Evolutionary conservation across 2,329 filamentous ascomycete genomes (phyloP), one percentile per base, ranked within the genome.

Genomic region (Apiospora pterosperma): DNA sequence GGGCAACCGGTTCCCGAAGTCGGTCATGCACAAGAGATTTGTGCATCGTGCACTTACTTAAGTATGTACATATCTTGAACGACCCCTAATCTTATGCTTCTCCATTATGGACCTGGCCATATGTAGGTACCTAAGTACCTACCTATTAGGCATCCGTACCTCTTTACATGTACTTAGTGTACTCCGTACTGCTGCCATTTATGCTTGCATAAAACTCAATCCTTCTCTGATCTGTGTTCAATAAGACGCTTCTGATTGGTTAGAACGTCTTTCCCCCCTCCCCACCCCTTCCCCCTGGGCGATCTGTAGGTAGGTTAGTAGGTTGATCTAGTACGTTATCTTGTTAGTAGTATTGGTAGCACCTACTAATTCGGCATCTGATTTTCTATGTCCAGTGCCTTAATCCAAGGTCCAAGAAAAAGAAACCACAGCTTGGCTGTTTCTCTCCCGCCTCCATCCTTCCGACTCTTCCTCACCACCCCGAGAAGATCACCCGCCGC

Each of bases 321-420:
- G n/a, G n/a, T n/a, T n/a, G n/a, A n/a, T n/a, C n/a, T 16, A 10
- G 48, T 28, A 34, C 48, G 34, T 55, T 21, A 34, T 55, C 28
- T 48, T 19, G 21, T 55, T 55, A 55, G 48, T 28, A n/a, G n/a
- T n/a, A n/a, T n/a, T n/a, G 28, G 44, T 19, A 55, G 44, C 48
- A n/a, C 25, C 48, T 34, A 34, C 8, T 41, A 21, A 34, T 60
- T 60, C 59, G 59, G 16, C 59, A 62, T 62, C 61, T 62, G 61
- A 62, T 44, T 44, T 62, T 62, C 61, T 55, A 55, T 55, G 48
- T 34, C n/a, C n/a, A n/a, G n/a, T n/a, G n/a, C n/a, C n/a, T n/a
- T n/a, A 55, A 42, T 42, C 41, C 41, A 8, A 34, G 48, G 28
- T n/a, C 28, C 48, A 19, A 55, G 28, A 34, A 34, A 34, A 55